Evolutionary conservation across 345 rosid species (phyloP), one percentile per base, ranked within the genome.

Genomic region (Eucalyptus erythrocorys): DNA sequence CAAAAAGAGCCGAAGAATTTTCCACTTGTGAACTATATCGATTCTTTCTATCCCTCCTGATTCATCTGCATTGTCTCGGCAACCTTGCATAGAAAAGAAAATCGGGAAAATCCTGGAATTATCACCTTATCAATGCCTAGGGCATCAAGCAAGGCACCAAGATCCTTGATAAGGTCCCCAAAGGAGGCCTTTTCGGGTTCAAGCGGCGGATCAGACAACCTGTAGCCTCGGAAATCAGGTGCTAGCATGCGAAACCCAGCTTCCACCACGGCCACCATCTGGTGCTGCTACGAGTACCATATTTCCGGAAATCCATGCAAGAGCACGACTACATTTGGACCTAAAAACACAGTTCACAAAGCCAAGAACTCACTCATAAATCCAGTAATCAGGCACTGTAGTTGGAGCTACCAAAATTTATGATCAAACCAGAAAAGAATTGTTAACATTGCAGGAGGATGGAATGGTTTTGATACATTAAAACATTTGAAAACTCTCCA

Each of bases 241-340:
- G 94, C 93, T 17, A 95, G 89, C 3, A 92, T 90, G 6, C 94
- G 92, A 91, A 90, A 94, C 6, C 95, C 96, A 11, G 92, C 87
- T 9, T 47, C 50, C 19, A 93, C 94, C 5, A 92, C 85, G 16
- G 93, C 95, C 51, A 92, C 85, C 93, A 93, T 92, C 92, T 93
- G 94, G 93, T 95, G 89, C 30, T 94, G 93, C 94, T 93, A 94
- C 3, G 94, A 89, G 92, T 93, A 95, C 96, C 95, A 93, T 87
- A 92, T 92, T 89, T 95, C 94, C 16, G 95, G 97, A 90, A 94
- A 93, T 22, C 96, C 94, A 51, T 94, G 94, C 87, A 95, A 87
- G 93, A 93, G 92, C 42, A 94, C 61, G 34, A 93, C 93, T 85
- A 81, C 93, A 55, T 92, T 88, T 11, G 88, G 55, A 80, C 94